Evolutionary conservation across 257 asterid species (phyloP).

Genomic region (Nicotiana tabacum): DNA sequence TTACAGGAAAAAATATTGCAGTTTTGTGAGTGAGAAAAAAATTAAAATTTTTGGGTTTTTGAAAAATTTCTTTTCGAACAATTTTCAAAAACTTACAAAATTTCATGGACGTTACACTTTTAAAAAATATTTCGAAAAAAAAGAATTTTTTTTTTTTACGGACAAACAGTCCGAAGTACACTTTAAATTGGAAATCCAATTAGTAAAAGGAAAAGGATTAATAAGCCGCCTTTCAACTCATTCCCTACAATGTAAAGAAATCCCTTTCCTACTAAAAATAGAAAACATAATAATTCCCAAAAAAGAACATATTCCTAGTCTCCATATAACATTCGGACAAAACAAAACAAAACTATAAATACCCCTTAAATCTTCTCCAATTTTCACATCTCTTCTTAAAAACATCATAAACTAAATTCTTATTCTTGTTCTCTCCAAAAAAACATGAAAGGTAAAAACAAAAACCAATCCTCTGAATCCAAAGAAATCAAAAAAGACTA

Average conservation of each 20-base stretch:
- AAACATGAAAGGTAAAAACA: too few relatives aligned
- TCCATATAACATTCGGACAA: neutral
- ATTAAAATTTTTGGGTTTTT: too few relatives aligned
- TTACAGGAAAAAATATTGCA: too few relatives aligned
- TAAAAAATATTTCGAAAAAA: too few relatives aligned
- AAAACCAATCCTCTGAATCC: neutral
- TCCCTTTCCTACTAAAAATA: neutral
- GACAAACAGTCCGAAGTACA: too few relatives aligned
- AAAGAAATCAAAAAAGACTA: conserved; percentile 62
- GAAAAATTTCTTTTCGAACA: too few relatives aligned
- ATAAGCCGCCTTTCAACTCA: neutral
- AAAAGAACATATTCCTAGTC: neutral
- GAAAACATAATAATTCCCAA: neutral
- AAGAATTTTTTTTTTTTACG: too few relatives aligned
- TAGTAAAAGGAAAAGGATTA: neutral
- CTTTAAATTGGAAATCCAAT: neutral
- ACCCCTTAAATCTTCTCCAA: neutral
- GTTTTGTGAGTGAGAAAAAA: too few relatives aligned
- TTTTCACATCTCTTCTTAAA: neutral
- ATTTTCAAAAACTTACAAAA: too few relatives aligned
- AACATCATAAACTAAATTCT: neutral
- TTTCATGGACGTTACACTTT: too few relatives aligned
- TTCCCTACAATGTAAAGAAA: neutral
- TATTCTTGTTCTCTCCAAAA: neutral
- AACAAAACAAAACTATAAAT: neutral